These are phyloP conservation scores for Leptosphaerulina australis DNA, from an alignment of 2,329 filamentous ascomycete genomes.

Conservation along the genomic window DNA sequence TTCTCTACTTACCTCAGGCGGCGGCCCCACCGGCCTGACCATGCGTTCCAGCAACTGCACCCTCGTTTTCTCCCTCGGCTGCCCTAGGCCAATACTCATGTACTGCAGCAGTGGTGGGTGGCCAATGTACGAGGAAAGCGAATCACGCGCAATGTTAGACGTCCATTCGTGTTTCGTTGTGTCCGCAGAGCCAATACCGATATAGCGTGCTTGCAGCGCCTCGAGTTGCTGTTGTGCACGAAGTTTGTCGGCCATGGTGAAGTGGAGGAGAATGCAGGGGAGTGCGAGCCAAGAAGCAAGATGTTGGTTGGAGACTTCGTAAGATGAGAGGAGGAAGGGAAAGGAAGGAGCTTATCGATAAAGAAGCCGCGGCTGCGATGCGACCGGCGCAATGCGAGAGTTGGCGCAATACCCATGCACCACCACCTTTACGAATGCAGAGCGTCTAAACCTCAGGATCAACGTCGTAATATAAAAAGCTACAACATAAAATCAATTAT, in stretches of 20 bases:
- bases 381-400: neutral
- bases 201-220: slow-evolving; percentile 90
- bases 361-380: neutral
- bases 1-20: slow-evolving; percentile 62
- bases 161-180: slow-evolving; percentile 98
- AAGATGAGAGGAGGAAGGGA: neutral
- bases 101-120: slow-evolving; percentile 88
- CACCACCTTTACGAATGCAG: neutral
- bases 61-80: slow-evolving; percentile 79
- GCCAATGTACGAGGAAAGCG: slow-evolving; percentile 84
- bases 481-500: slow-evolving; percentile 13
- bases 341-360: slow-evolving; percentile 11
- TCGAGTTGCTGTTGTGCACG: slow-evolving; percentile 98
- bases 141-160: slow-evolving; percentile 94
- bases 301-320: too few relatives aligned
- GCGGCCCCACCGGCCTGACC: slow-evolving; percentile 69
- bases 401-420: slow-evolving; percentile 4
- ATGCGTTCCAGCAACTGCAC: slow-evolving; percentile 78
- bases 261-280: neutral
- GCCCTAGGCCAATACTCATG: slow-evolving; percentile 87
- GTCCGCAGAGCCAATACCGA: slow-evolving; percentile 95
- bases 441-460: too few relatives aligned
- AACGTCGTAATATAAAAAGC: neutral
- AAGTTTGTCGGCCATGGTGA: slow-evolving; percentile 84
- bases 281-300: neutral